Percentiles rank a stretch among this genome's conserved stretches.
Conservation (phyloP, 2,329 filamentous ascomycete species). For the Diaporthe capsici region DNA sequence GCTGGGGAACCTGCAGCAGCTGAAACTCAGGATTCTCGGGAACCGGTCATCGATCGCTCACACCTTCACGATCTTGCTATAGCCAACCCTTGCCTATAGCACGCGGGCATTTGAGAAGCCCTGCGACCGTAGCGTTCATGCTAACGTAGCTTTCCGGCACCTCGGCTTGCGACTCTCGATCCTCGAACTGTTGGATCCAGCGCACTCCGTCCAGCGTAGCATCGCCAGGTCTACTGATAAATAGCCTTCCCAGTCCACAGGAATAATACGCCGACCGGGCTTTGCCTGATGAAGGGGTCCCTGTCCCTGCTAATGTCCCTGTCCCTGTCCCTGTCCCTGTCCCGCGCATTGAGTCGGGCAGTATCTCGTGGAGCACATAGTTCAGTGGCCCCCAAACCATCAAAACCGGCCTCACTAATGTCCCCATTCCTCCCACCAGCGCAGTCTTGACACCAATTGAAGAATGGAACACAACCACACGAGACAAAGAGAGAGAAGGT, state of each 20-base stretch:
- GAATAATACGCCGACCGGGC: constrained; percentile 21
- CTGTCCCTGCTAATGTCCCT: constrained; percentile 9
- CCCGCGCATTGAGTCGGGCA: constrained; percentile 21
- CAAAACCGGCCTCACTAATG: constrained; percentile 6
- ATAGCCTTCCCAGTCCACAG: constrained; percentile 1
- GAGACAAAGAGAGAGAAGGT: constrained; percentile 5
- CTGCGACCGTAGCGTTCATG: constrained; percentile 21
- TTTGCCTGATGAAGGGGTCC: not conserved
- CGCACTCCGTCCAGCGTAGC: constrained; percentile 9
- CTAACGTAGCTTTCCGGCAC: constrained; percentile 14
- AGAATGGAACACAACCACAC: constrained; percentile 24
- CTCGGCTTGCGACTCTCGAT: constrained; percentile 29
- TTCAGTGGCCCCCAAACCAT: constrained; percentile 6
- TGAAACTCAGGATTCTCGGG: constrained; percentile 34
- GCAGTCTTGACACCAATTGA: not conserved
- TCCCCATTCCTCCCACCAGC: not conserved
- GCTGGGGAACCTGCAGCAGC: constrained; percentile 34
- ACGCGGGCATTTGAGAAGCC: constrained; percentile 27
- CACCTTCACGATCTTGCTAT: constrained; percentile 34
- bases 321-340: constrained; percentile 25
- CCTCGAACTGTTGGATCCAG: constrained; percentile 30
- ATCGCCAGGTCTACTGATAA: not conserved
- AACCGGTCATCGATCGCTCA: constrained; percentile 36
- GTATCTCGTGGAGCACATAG: constrained; percentile 15
- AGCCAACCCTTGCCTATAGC: constrained; percentile 20